Evolutionary conservation across 2,329 filamentous ascomycete species (phyloP).

Genomic region (Sarocladium strictum): DNA sequence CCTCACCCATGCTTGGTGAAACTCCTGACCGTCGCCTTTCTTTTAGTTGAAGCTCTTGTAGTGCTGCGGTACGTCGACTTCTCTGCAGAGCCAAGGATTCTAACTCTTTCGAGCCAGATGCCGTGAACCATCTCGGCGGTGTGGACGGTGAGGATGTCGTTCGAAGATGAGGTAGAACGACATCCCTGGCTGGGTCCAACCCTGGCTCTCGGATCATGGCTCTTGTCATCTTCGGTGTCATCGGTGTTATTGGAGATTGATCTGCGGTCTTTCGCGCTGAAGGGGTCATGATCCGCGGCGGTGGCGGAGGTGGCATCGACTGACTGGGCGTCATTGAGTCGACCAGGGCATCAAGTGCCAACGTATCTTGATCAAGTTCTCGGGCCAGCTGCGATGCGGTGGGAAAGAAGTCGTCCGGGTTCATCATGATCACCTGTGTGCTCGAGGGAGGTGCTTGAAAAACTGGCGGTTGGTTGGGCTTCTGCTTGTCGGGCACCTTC

Average conservation of each 20-base stretch:
- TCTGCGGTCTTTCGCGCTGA: not conserved
- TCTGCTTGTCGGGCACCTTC: not conserved
- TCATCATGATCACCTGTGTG: conserved; percentile 47
- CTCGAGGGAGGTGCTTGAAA: conserved; percentile 29
- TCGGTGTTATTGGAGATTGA: not conserved
- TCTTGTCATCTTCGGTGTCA: not conserved
- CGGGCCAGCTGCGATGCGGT: conserved; percentile 49
- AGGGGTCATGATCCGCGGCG: not conserved
- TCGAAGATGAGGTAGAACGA: not conserved
- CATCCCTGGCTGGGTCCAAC: no score
- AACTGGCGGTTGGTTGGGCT: not conserved
- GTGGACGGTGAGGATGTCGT: conserved; percentile 9
- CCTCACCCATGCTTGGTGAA: not conserved
- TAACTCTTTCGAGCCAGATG: conserved; percentile 28
- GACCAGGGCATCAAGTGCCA: not conserved
- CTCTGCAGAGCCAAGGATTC: conserved; percentile 27
- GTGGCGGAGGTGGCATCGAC: not conserved
- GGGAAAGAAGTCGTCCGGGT: conserved; percentile 49
- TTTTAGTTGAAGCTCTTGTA: conserved; percentile 18
- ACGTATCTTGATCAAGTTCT: conserved; percentile 34
- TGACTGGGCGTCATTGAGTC: not conserved
- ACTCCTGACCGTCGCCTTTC: not conserved
- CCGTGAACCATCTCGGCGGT: conserved; percentile 28
- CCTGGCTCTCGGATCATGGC: not conserved
- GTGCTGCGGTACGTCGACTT: conserved; percentile 27